Evolutionary conservation across 768 basidiomycete species (phyloP), one percentile per base, ranked within the genome.

Genomic region (Xerocomus brunneocitrinus): DNA sequence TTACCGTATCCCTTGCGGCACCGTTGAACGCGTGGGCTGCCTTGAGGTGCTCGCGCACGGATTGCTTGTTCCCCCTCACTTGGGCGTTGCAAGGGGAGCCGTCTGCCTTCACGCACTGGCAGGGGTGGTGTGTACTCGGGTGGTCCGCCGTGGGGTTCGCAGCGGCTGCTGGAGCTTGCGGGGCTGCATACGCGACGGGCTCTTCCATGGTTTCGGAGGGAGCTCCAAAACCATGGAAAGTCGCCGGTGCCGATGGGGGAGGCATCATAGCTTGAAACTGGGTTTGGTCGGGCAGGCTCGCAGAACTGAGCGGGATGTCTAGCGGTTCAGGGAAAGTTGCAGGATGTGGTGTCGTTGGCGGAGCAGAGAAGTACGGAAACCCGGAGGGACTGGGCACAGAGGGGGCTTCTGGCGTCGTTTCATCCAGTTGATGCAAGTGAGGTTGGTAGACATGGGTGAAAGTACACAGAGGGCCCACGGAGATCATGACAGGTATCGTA

Each of bases 41-140:
- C 4, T 51, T 59, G 30, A 66, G 54, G 36, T 66, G 64, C 6
- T 47, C 10, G 14, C 64, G 64, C 19, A 66, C 12, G 1, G 47
- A 48, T 34, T 6, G 49, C 1, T 12, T 8, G 42, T 6, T 46
- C 9, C 62, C 62, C 0, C 8, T 8, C 25, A 66, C 14, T 7
- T 30, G 4, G 2, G 42, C 30, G 5, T 49, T 10, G 44, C 64
- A 66, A 7, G 36, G 43, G 0, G 28, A 46, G 9, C 49, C 51
- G 5, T 14, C 35, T 3, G 46, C 16, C 25, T 14, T 50, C 14
- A 14, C 8, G 8, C 48, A 61, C 25, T n/a, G 25, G 32, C 61
- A 65, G 3, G 6, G 10, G 36, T 58, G 12, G 32, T 28, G 3
- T 2, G 22, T 13, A 9, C 42, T 27, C 8, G 19, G 35, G 13